These are phyloP conservation scores for Crassisporium funariophilum DNA, from an alignment of 768 basidiomycete species.

Conservation along the genomic window DNA sequence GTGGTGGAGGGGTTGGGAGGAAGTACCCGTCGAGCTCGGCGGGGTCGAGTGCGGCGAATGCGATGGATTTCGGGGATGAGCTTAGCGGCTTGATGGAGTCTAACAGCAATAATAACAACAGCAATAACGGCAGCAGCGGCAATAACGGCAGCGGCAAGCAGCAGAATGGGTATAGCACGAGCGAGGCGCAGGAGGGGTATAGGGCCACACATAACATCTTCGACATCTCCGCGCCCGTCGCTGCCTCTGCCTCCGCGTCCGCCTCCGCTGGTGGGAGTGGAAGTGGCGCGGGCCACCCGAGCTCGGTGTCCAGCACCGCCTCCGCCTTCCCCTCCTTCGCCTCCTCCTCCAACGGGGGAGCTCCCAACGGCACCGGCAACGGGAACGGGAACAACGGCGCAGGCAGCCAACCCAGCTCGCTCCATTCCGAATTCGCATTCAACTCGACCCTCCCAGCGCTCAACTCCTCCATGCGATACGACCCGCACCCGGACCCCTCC, in stretches of 20 bases:
- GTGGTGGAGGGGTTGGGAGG: no score
- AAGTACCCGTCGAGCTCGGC: no score
- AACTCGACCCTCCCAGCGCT: constrained; percentile 53
- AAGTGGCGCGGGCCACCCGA: no score
- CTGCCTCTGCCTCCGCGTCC: neutral
- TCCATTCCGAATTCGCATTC: constrained; percentile 35
- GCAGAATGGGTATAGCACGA: constrained; percentile 18
- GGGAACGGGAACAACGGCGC: constrained; percentile 25
- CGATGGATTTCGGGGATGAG: constrained; percentile 65
- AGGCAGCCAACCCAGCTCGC: constrained; percentile 19
- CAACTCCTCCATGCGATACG: constrained; percentile 53
- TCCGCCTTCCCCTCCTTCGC: constrained; percentile 12
- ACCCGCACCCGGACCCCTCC: no score
- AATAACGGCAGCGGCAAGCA: constrained; percentile 16
- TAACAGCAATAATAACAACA: constrained; percentile 5
- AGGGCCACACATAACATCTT: constrained; percentile 41
- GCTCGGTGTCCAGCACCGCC: neutral
- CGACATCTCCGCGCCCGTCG: constrained; percentile 30
- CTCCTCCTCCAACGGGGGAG: constrained; percentile 32
- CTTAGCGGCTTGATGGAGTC: constrained; percentile 59
- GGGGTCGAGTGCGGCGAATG: no score
- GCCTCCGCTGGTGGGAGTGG: neutral
- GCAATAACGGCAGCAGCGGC: constrained; percentile 18
- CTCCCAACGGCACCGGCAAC: no score
- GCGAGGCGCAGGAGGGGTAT: constrained; percentile 26